phyloP scores from a whole-genome alignment of 2,329 filamentous ascomycete genomes.

The Penicillium polonicum region DNA sequence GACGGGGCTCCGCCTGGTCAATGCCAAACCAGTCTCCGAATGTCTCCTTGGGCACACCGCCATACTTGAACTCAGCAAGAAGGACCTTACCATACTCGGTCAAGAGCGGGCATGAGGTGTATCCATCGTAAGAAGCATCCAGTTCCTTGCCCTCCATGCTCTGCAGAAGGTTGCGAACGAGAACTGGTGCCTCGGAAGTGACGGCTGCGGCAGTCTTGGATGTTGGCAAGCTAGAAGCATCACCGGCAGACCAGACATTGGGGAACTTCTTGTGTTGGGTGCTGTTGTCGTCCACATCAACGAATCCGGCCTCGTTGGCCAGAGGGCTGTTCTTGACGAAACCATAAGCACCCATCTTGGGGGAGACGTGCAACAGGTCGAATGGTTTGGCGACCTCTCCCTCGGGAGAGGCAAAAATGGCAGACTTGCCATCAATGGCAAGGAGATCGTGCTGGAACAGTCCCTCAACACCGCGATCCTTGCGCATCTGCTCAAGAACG shows the following conservation, averaged over 20 bases:
- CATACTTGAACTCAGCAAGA: constrained; percentile 66
- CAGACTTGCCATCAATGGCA: constrained; percentile 54
- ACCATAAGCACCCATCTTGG: constrained; percentile 59
- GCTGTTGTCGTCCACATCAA: constrained; percentile 57
- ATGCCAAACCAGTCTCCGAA: constrained; percentile 56
- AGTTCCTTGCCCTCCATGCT: constrained; percentile 48
- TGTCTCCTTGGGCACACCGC: constrained; percentile 62
- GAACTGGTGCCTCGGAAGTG: constrained; percentile 52
- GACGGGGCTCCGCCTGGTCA: constrained; percentile 57
- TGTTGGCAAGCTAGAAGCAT: constrained; percentile 60
- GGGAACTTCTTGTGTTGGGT: constrained; percentile 54
- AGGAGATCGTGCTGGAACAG: constrained; percentile 60
- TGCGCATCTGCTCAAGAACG: constrained; percentile 53
- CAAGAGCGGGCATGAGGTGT: constrained; percentile 56
- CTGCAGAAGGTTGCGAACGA: constrained; percentile 51
- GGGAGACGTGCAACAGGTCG: constrained; percentile 57
- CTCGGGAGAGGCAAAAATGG: constrained; percentile 50
- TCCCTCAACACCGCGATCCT: constrained; percentile 57
- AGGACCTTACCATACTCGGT: constrained; percentile 63
- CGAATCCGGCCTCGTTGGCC: constrained; percentile 57
- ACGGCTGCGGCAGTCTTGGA: constrained; percentile 58
- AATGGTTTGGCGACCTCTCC: constrained; percentile 51
- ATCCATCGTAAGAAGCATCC: constrained; percentile 53
- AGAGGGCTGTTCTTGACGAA: constrained; percentile 56
- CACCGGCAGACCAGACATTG: constrained; percentile 61